Evolutionary conservation across 495 filamentous ascomycete species (phyloP).

Genomic region (Clavariopsis aquatica): DNA sequence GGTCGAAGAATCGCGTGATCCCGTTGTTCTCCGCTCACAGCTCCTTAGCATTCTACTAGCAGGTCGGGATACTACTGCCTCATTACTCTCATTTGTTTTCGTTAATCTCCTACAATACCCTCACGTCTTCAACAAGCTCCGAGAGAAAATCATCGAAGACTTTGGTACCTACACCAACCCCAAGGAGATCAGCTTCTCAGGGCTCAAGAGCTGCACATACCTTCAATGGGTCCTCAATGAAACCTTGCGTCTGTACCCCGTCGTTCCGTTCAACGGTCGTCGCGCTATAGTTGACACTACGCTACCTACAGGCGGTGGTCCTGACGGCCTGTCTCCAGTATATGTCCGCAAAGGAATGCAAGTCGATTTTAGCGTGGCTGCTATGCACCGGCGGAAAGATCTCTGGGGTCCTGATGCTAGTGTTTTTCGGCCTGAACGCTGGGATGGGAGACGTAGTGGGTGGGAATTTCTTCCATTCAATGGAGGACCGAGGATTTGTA

Average conservation of each 20-base stretch:
- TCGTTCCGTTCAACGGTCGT: slow-evolving; percentile 47
- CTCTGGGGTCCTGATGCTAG: slow-evolving; percentile 44
- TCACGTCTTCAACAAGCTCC: slow-evolving; percentile 24
- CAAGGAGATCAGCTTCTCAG: slow-evolving; percentile 33
- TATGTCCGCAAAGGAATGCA: slow-evolving; percentile 49
- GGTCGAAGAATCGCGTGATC: slow-evolving; percentile 72
- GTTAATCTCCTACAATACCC: slow-evolving; percentile 10
- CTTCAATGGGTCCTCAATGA: slow-evolving; percentile 35
- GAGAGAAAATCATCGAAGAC: slow-evolving; percentile 20
- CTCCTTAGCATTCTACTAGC: slow-evolving; percentile 74
- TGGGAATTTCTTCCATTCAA: slow-evolving; percentile 46
- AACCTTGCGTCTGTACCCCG: slow-evolving; percentile 57
- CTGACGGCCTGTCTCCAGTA: slow-evolving; percentile 51
- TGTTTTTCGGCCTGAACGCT: slow-evolving; percentile 41
- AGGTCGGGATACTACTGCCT: slow-evolving; percentile 48
- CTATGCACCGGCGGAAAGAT: slow-evolving; percentile 45
- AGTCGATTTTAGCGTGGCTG: slow-evolving; percentile 49
- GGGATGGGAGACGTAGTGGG: slow-evolving; percentile 26
- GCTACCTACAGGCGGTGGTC: slow-evolving; percentile 56
- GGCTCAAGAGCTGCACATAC: slow-evolving; percentile 37
- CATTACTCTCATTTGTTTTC: slow-evolving; percentile 41
- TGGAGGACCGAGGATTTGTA: slow-evolving; percentile 46
- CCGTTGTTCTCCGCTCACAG: slow-evolving; percentile 72
- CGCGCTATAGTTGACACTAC: slow-evolving; percentile 48
- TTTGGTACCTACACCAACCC: slow-evolving; percentile 28